phyloP scores from a whole-genome alignment of 306 rosid species.

The Sicyos edulis region DNA sequence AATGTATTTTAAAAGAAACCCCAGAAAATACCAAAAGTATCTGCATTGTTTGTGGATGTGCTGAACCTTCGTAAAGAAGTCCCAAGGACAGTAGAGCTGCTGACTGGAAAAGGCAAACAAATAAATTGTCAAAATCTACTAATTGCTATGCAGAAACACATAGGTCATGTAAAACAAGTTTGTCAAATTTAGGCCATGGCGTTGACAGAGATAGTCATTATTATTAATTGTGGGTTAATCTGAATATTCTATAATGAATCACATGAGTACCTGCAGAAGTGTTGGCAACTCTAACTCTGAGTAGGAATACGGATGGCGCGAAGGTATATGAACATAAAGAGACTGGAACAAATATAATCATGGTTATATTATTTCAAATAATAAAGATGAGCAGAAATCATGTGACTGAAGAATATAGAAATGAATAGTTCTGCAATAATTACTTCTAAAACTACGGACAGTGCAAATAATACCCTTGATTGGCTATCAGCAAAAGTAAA shows the following conservation, averaged over 20 bases:
- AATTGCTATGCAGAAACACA: conserved; percentile 1
- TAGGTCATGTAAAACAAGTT: conserved; percentile 8
- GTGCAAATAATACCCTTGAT: conserved; percentile 8
- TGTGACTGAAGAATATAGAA: neutral
- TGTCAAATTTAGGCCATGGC: neutral
- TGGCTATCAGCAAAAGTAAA: neutral
- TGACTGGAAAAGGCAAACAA: conserved; percentile 45
- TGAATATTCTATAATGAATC: neutral
- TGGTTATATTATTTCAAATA: neutral
- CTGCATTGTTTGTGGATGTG: conserved; percentile 88
- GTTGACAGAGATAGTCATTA: neutral
- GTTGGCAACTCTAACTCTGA: conserved; percentile 92
- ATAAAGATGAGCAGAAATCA: neutral
- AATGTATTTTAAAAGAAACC: neutral
- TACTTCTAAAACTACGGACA: neutral
- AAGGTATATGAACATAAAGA: conserved; percentile 83
- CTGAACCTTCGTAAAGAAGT: conserved; percentile 86
- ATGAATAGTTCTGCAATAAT: neutral
- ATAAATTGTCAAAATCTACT: conserved; percentile 25
- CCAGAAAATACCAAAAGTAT: conserved; percentile 59
- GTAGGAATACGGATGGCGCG: conserved; percentile 73
- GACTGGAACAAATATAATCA: conserved; percentile 37
- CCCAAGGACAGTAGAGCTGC: conserved; percentile 91
- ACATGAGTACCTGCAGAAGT: conserved; percentile 65
- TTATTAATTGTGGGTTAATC: neutral